Base-by-base conservation (phyloP, 345 rosid genomes). In the Moringa oleifera region DNA sequence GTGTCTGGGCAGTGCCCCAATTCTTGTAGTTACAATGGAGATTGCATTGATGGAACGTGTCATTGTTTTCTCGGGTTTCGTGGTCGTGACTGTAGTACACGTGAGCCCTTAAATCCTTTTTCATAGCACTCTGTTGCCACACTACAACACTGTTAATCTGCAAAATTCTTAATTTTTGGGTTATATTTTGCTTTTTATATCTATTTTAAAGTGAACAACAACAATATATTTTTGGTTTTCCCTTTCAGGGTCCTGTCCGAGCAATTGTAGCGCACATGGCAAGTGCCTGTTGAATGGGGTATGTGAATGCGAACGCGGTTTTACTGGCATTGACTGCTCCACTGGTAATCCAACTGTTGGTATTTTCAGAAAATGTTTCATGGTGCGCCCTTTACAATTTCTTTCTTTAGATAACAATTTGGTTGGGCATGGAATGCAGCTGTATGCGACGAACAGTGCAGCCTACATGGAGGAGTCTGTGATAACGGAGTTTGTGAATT, bases 401-500 rank as follows among this genome's bases (percentile, higher is more conserved):
- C 3, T 23, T 37, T 16, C 51, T n/a, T 31, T 25, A 18, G 22
- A 59, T 71, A 56, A 63, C 28, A 45, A 31, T 54, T 18, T 58
- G 12, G 36, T 55, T 41, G 41, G 66, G 54, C 47, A 25, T 53
- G 64, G 60, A 46, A 18, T 69, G 75, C 93, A 94, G 99, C 91
- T 73, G 88, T 85, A 50, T 94, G 99, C 21, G 96, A 94, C 33
- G 99, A 94, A 67, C 99, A 94, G 58, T 94, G 99, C 79, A 94
- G 97, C 68, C 90, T 94, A 18, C 99, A 94, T 45, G 97, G 99
- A 25, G 99, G 99, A 59, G 99, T 94, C n/a, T 94, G 99, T 70
- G 99, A 94, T 65, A 87, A 94, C 51, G 99, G 99, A 47, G 96
- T 88, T 75, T 94, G 99, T 21, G 99, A 94, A 71, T 94, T 94